Evolutionary conservation across 176 grass and related monocot genomes (phyloP), one percentile per base, ranked within the genome.

Genomic region (Oryza officinalis): DNA sequence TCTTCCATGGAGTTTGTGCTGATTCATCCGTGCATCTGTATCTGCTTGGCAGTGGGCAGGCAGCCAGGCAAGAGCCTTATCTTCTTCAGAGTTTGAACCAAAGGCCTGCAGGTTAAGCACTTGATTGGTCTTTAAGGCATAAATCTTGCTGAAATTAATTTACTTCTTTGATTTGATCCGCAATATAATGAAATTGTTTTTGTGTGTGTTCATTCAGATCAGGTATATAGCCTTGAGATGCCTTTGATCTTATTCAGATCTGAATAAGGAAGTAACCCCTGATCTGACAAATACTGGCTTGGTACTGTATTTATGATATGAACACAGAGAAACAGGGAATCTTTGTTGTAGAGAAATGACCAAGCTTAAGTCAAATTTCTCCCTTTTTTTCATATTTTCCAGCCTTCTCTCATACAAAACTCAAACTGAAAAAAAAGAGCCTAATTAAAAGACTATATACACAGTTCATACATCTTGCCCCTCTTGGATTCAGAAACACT

Each of bases 391-490:
- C 12, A 6, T 52, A 74, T 31, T 81, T 75, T 81, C 57, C 83
- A 73, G 78, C 78, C 52, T 82, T 90, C 2, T 26, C 26, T 73
- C 73, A 67, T 82, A 78, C 83, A 90, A 73, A 86, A 52, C 72
- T 20, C 32, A 20, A 43, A 4, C 43, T 26, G 23, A 52, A 68
- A 63, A 67, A 68, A 50, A 1, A 69, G 27, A 9, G 0, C 13
- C 86, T 83, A 88, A 17, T 47, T 81, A 83, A 35, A 82, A 76
- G 8, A 43, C 8, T 86, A 90, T 86, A 61, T 86, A 86, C 88
- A 86, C 72, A 54, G 3, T 77, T 78, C 72, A 27, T 23, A 59
- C 54, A 72, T 28, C 6, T 40, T 72, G 18, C 37, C 26, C 57
- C 5, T 44, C 57, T 78, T 60, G 66, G 65, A 82, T 65, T 47